phyloP scores from a whole-genome alignment of 345 rosid species.

The Hibiscus tridactylites region DNA sequence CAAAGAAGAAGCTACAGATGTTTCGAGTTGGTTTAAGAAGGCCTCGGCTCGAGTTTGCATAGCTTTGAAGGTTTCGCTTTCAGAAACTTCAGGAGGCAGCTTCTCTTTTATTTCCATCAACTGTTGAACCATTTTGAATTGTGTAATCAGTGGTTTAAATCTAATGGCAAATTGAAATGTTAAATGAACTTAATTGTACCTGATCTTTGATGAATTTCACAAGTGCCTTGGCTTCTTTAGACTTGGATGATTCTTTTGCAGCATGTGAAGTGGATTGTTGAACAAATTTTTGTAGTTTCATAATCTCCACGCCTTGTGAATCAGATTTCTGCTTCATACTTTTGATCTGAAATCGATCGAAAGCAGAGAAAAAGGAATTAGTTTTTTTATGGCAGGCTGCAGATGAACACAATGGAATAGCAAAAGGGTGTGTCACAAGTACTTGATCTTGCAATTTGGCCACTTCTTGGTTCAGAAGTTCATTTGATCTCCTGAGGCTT shows the following conservation, averaged over 20 bases:
- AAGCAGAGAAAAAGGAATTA: constrained; percentile 3
- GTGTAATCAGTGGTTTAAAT: not conserved
- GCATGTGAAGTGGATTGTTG: constrained; percentile 45
- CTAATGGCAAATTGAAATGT: not conserved
- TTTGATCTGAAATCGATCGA: constrained; percentile 38
- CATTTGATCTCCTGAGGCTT: constrained; percentile 82
- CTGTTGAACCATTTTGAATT: constrained; percentile 25
- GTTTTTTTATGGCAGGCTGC: not conserved
- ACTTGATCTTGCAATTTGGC: constrained; percentile 70
- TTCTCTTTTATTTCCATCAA: constrained; percentile 50
- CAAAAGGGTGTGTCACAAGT: constrained; percentile 9
- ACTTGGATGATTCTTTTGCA: constrained; percentile 45
- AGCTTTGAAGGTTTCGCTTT: constrained; percentile 44
- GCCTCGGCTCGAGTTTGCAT: constrained; percentile 52
- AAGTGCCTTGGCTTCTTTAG: constrained; percentile 44
- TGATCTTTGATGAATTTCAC: constrained; percentile 47
- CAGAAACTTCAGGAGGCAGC: constrained; percentile 46
- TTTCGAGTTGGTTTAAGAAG: constrained; percentile 24
- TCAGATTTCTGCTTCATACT: constrained; percentile 58
- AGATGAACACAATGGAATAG: constrained; percentile 9
- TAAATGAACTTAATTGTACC: constrained; percentile 27
- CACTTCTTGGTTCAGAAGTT: constrained; percentile 67
- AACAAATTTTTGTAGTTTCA: constrained; percentile 36
- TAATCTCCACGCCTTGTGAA: constrained; percentile 53
- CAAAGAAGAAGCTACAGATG: constrained; percentile 30